phyloP scores from a whole-genome alignment of 176 grass and related monocot species.

The Thalia dealbata region DNA sequence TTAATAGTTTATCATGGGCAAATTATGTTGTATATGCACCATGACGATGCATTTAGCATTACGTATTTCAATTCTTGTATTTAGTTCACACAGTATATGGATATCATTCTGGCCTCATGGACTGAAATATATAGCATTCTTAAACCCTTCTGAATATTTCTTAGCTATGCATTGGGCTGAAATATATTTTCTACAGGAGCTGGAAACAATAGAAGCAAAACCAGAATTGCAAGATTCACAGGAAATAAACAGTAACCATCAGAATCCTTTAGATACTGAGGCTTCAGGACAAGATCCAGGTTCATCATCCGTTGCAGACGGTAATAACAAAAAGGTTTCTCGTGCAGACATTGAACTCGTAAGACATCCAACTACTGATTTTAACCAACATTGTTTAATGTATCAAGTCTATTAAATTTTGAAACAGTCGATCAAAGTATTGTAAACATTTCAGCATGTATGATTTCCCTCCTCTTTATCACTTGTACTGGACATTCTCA shows the following conservation, averaged over 20 bases:
- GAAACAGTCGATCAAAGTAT: too few species aligned
- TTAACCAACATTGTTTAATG: not conserved
- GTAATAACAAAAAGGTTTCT: conserved; percentile 83
- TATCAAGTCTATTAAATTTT: too few species aligned
- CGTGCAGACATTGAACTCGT: conserved; percentile 99
- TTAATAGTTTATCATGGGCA: not conserved
- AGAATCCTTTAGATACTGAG: conserved; percentile 39
- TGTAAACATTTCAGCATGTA: too few species aligned
- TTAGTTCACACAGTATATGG: not conserved
- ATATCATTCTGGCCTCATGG: too few species aligned
- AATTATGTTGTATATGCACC: not conserved
- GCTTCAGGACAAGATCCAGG: conserved; percentile 49
- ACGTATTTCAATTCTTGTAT: not conserved
- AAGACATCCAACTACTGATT: conserved; percentile 3
- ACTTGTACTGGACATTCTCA: not conserved
- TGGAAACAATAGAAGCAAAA: conserved; percentile 52
- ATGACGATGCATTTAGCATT: not conserved
- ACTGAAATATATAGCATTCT: too few species aligned
- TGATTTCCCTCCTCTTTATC: too few species aligned
- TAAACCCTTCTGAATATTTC: not conserved
- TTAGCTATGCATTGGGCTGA: not conserved
- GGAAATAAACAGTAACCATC: conserved; percentile 56
- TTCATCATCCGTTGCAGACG: conserved; percentile 45
- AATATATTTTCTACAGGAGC: conserved; percentile 43
- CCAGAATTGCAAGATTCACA: conserved; percentile 41